phyloP scores from a whole-genome alignment of 371 early-diverging fungal genomes.

The Mucor saturninus region DNA sequence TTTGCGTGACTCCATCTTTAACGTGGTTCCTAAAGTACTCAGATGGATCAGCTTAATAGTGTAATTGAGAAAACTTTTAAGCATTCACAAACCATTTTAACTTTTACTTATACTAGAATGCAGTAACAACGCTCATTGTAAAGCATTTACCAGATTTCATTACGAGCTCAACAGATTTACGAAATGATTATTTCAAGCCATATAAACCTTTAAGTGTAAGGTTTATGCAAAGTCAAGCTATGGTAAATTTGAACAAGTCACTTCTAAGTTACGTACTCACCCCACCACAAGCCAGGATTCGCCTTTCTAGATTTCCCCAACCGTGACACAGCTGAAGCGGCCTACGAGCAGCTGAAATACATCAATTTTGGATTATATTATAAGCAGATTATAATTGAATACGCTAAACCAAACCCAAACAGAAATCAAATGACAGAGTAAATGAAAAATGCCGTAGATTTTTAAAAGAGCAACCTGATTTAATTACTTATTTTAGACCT shows the following conservation, averaged over 20 bases:
- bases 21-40: too few species aligned
- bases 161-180: conserved; percentile 22
- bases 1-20: not conserved
- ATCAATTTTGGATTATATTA: conserved; percentile 41
- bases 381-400: conserved; percentile 45
- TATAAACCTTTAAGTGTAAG: conserved; percentile 39
- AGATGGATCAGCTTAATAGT: too few species aligned
- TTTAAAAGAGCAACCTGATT: not conserved
- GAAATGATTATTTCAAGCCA: conserved; percentile 35
- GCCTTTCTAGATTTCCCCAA: conserved; percentile 56
- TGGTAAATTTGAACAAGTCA: conserved; percentile 33
- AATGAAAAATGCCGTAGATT: not conserved
- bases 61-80: not conserved
- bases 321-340: conserved; percentile 41
- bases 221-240: conserved; percentile 40
- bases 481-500: not conserved
- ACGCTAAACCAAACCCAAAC: conserved; percentile 49
- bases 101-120: conserved; percentile 7
- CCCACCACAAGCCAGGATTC: conserved; percentile 36
- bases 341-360: conserved; percentile 32
- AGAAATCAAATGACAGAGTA: conserved; percentile 11
- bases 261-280: not conserved
- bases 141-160: conserved; percentile 44
- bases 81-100: not conserved
- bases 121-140: conserved; percentile 37